Base-by-base conservation (phyloP, 2,329 filamentous ascomycete genomes). In the Metarhizium guizhouense region DNA sequence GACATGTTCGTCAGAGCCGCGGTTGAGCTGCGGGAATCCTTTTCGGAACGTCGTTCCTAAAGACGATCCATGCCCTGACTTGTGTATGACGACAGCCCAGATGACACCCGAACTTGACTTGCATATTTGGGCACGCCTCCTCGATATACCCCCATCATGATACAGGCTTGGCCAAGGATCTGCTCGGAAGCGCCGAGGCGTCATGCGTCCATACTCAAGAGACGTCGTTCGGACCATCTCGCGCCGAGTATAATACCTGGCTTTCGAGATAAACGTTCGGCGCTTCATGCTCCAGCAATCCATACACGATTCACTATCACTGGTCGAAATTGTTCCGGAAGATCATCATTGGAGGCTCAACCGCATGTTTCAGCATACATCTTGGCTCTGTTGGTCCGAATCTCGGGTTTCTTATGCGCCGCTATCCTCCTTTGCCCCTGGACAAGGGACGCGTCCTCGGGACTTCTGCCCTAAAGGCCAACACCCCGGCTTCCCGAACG, bases 1-100 rank as follows among this genome's bases (percentile, higher is more conserved):
- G 58, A 59, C 61, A 69, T 68, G 65, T 68, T 69, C 66, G 64
- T 59, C 71, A 69, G 67, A 71, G 64, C 65, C 64, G 60, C 63
- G 62, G 50, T 60, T 61, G 62, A 63, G 58, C 62, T 68, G 69
- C 67, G 67, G 40, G 14, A 6, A n/a, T 3, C n/a, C 40, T 16
- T 13, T 11, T 6, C 13, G 10, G 6, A 18, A 30, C 45, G 45
- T 48, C 45, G 30, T 30, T 30, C 11, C 7, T 16, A 13, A 29
- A 48, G n/a, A 48, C 8, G 16, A 45, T 45, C 18, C 18, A 20
- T 18, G 16, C 16, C 42, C 42, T 6, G 32, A 11, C 2, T 20
- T n/a, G 11, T 16, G 6, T 16, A 43, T 43, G 10, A 14, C 40
- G n/a, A 16, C 16, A 18, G n/a, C 25, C 25, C 25, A 25, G 25